phyloP scores from a whole-genome alignment of 2,329 filamentous ascomycete genomes.

The Trichoderma brevicompactum region DNA sequence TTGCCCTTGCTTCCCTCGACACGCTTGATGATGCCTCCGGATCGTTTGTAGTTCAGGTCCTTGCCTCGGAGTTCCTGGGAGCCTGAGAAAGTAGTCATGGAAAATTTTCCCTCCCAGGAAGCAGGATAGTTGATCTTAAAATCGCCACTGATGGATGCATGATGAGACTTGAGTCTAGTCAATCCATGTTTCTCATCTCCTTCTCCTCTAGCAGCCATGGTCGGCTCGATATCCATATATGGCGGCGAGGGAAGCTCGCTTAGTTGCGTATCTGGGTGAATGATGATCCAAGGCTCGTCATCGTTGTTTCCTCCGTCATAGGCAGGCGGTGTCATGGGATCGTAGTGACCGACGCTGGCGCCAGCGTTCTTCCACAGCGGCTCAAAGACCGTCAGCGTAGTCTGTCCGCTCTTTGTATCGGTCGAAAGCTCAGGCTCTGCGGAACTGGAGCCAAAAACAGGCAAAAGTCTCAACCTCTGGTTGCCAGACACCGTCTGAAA shows the following conservation, averaged over 20 bases:
- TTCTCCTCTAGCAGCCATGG: constrained; percentile 12
- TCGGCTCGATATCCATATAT: constrained; percentile 1
- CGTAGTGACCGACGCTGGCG: neutral
- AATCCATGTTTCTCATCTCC: constrained; percentile 34
- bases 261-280: constrained; percentile 20
- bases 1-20: constrained; percentile 50
- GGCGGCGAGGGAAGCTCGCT: constrained; percentile 3
- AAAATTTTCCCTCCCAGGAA: constrained; percentile 55
- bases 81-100: constrained; percentile 48
- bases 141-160: constrained; percentile 51
- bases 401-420: constrained; percentile 50
- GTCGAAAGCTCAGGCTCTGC: constrained; percentile 45
- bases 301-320: constrained; percentile 14
- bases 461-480: constrained; percentile 48
- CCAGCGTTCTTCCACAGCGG: constrained; percentile 47
- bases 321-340: constrained; percentile 15
- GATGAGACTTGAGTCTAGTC: constrained; percentile 46
- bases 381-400: constrained; percentile 47
- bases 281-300: constrained; percentile 34
- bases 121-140: constrained; percentile 52
- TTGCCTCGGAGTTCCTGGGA: constrained; percentile 47
- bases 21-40: constrained; percentile 41
- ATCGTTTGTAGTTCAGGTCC: constrained; percentile 46
- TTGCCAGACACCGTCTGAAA: constrained; percentile 49
- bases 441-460: constrained; percentile 44